Evolutionary conservation across 768 basidiomycete genomes (phyloP), one percentile per base, ranked within the genome.

Genomic region (Grammothele lineata): DNA sequence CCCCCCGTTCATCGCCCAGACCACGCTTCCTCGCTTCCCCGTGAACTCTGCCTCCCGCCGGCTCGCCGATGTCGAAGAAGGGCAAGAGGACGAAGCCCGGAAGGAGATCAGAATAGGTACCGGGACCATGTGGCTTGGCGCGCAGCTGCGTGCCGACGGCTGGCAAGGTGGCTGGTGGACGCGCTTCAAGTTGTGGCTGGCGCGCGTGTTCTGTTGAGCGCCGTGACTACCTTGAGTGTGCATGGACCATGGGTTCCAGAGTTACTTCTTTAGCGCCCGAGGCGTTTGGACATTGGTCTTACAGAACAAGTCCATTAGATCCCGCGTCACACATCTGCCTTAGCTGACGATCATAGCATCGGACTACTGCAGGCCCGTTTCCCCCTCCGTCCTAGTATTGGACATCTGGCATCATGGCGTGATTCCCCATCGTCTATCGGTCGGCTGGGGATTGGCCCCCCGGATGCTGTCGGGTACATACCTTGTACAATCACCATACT

Each of bases 111-210:
- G 75, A 24, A 80, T 81, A 62, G 91, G 91, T 17, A 92, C 91
- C n/a, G 91, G 91, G 7, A 70, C 75, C 38, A 85, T 94, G 78
- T 89, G 86, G 83, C 66, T 89, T 23, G 82, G 87, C 45, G 60
- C 72, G 18, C 79, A 75, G 57, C 60, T 66, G 36, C 81, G 92
- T 30, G 65, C 67, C 32, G 72, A 75, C 23, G 84, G 80, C 10
- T 92, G 83, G 81, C 70, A 79, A 59, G 89, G 91, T 18, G 72
- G 78, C 36, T 87, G 82, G 79, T 92, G 88, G 88, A 78, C 78
- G 36, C 73, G 85, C 53, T 81, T 93, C 60, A 68, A 79, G 56
- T 65, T 81, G 37, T 93, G 92, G 92, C 88, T 82, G 78, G 79
- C 77, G 63, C 78, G 76, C 65, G 54, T 85, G 39, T 91, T 92